Evolutionary conservation across 2,329 filamentous ascomycete genomes (phyloP), one percentile per base, ranked within the genome.

Genomic region (Cercospora brassicicola): DNA sequence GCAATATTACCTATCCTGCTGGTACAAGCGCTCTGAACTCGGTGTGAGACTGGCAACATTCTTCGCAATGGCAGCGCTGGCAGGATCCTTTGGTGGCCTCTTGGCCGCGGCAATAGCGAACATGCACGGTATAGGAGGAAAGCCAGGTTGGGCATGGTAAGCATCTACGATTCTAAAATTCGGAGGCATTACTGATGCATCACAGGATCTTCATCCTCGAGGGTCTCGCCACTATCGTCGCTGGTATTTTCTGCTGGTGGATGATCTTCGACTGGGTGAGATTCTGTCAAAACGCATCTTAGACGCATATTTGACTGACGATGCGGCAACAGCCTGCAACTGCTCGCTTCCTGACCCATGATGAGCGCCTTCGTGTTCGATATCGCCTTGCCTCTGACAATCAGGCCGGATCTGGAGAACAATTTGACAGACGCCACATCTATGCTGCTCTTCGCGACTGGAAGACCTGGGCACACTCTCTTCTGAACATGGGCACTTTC

Each of bases 1-100:
- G 13, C 91, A 91, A 72, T 94, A 93, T 78, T 93, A 93, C 75
- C 84, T 95, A 0, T 91, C 89, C 0, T 93, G 90, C 76, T 96
- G 92, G 92, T 96, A 95, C 75, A 90, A 87, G 75, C 85, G 92
- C 39, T 87, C 85, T 10, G 92, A 96, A 74, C 91, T 95, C 65
- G 92, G 91, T 62, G 84, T 93, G 11, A 87, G 93, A 42, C 88
- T 90, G 69, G 90, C 92, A 18, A 88, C 93, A 66, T 94, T 95
- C 82, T 95, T 95, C 82, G 92, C 91, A 0, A 90, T 91, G 0
- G 92, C 92, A 0, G 91, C 92, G 0, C 81, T 95, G 0, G 90
- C 91, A 0, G 92, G 92, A 0, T 93, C 89, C 0, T 93, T 93
- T 69, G 90, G 90, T 74, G 90, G 91, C 2, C 85, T 92, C 0